Base-by-base conservation (phyloP, 2,329 filamentous ascomycete species). In the Ophiostoma sp. region DNA sequence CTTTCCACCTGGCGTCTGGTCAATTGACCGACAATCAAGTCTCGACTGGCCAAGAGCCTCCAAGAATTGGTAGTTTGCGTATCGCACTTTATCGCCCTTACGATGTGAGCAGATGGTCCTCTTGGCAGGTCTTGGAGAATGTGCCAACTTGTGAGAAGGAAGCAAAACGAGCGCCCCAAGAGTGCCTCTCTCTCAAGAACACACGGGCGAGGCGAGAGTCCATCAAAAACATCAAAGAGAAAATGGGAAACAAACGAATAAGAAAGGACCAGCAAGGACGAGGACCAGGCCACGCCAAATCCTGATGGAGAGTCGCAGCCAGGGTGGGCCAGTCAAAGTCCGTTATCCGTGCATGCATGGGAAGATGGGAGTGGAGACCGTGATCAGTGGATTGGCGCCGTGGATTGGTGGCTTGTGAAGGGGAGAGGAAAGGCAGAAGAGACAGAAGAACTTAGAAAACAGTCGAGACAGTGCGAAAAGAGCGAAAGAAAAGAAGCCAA, bases 341-440 rank as follows among this genome's bases (percentile, higher is more conserved):
- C 61, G 72, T 69, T 73, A 73, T 73, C 72, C 69, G 72, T 73
- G 72, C 72, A 73, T 73, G 72, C 39, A 66, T 68, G 57, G 72
- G 50, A 61, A 36, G 48, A 59, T 70, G 55, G 48, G 50, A 61
- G 36, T 45, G 52, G 69, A 28, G 39, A 39, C 55, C 17, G 33
- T n/a, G 15, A n/a, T 61, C 50, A 33, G 39, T 50, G 39, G 55
- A 39, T 42, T 63, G 59, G 59, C 59, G 19, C 33, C 33, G 59
- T 63, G 59, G 59, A 63, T 63, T 63, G 31, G 55, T 33, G 25
- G 55, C 28, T 33, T 59, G 55, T 19, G 11, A 17, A 36, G 28
- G 3, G 22, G 22, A 57, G 12, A 57, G 25, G n/a, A 57, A 57
- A 55, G 9, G 25, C 52, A 31, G 25, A 57, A 25, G n/a, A 25